Base-by-base conservation (phyloP, 176 grass and related monocot species). In the Bromus sterilis region DNA sequence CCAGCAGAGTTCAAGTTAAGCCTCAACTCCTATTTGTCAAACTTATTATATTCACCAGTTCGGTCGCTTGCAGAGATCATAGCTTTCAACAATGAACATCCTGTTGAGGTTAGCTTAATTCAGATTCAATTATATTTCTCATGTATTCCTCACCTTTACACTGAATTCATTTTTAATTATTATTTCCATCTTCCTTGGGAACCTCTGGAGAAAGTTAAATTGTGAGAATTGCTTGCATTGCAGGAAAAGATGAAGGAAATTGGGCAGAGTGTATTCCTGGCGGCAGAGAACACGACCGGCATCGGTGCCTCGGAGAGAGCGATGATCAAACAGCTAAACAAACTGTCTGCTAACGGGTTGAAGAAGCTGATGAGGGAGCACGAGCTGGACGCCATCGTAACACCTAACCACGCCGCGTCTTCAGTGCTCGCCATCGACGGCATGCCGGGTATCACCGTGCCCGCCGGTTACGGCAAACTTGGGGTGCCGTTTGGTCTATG, bases 31-130 rank as follows among this genome's bases (percentile, higher is more conserved):
- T 97, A 93, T 34, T 30, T 93, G 46, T 87, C 83, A 2, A 49
- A 89, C 11, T 77, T 97, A 32, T 20, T 80, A 0, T 56, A 24
- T 20, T 89, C 91, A 16, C 91, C 91, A 2, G 86, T 97, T 5
- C 76, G 28, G 5, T 93, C 90, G 9, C 80, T 93, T 21, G 74
- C 86, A 4, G 86, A 97, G 9, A 32, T 89, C 49, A 97, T 93
- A 83, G 88, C 73, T 5, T 97, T 97, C 88, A 91, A 97, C 60
- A 65, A 85, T 0, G 81, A 80, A 11, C 80, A 97, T 63, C 66
- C 29, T 0, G 42, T 63, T 12, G 83, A 89, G 86, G 93, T 91
- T 15, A 55, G 32, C 18, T 77, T 24, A 24, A 41, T 26, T 44
- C 13, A 1, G 24, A 29, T 11, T 61, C 1, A 4, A 15, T 24